A percentile compares a stretch with the other conserved stretches of the same genome.
These are phyloP conservation scores for Prunus mume DNA, from an alignment of 306 rosid genomes.

Conservation along the genomic window DNA sequence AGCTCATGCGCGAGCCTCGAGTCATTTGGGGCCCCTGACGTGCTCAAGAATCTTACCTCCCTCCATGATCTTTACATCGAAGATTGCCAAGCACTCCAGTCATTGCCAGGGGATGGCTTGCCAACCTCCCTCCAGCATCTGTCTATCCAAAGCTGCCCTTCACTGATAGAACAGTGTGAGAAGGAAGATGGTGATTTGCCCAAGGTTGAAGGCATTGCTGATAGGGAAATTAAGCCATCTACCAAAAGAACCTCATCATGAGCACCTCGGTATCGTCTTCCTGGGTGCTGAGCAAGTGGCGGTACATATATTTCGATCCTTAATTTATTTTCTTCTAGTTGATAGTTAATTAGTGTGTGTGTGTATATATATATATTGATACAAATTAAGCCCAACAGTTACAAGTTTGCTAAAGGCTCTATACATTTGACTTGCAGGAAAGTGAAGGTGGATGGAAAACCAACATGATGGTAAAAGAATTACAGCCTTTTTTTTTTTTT, in stretches of 20 bases:
- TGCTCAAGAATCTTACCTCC: conserved; percentile 8
- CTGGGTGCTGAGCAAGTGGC: not conserved
- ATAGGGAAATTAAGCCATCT: not conserved
- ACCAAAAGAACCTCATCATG: not conserved
- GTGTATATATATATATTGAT: not conserved
- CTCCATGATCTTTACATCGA: conserved; percentile 18
- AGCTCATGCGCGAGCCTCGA: conserved; percentile 4
- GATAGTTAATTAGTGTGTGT: not conserved
- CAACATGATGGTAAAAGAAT: not conserved
- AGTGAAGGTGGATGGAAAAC: not conserved
- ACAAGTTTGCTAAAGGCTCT: not conserved
- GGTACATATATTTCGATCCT: not conserved
- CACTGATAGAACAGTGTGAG: not conserved
- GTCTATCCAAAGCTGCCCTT: conserved; percentile 10
- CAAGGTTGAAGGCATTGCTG: conserved; percentile 1
- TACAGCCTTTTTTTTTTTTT: too few species aligned
- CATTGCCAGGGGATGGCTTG: conserved; percentile 24
- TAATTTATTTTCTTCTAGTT: not conserved
- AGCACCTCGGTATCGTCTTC: not conserved
- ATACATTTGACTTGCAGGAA: not conserved
- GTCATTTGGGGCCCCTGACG: conserved; percentile 5
- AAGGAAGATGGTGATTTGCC: not conserved
- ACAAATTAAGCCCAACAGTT: too few species aligned
- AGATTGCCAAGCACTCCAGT: conserved; percentile 8
- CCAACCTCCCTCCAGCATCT: conserved; percentile 15